Percentiles rank a stretch among this genome's conserved stretches.
Conservation (phyloP, 2,329 filamentous ascomycete species). For the Cryoendolithus antarcticus region DNA sequence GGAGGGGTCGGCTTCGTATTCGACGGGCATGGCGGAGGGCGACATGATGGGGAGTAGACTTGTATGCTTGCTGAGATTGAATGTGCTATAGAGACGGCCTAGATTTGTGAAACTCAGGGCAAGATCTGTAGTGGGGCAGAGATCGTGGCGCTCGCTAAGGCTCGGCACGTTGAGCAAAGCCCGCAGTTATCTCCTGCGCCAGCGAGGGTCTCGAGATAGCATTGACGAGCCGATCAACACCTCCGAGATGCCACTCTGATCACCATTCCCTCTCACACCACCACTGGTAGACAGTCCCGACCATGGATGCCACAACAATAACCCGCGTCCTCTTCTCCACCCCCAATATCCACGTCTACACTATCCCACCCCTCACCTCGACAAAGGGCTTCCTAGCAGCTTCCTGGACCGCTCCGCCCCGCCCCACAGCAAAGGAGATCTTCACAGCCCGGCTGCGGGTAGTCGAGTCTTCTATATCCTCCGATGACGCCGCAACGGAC, state of each 20-base stretch:
- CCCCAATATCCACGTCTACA: constrained; percentile 68
- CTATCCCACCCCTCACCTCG: constrained; percentile 69
- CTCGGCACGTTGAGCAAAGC: no score
- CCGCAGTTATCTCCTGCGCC: no score
- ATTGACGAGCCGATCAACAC: no score
- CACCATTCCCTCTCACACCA: no score
- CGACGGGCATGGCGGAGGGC: constrained; percentile 4
- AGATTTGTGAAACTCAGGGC: no score
- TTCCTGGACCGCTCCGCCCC: constrained; percentile 58
- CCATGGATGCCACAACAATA: constrained; percentile 2
- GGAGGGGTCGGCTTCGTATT: background rate
- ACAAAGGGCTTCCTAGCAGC: constrained; percentile 69
- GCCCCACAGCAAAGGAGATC: constrained; percentile 57
- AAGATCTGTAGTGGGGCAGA: no score
- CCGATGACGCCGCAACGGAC: constrained; percentile 44
- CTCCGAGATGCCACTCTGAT: no score
- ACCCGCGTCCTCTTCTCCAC: constrained; percentile 66
- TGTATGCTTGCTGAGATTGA: no score
- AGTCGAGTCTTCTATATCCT: constrained; percentile 23
- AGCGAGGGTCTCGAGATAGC: no score
- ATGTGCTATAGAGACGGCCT: no score
- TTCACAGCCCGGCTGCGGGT: constrained; percentile 69
- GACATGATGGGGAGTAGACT: constrained; percentile 3
- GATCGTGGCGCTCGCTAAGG: no score
- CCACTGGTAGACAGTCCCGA: background rate